Conservation (phyloP, 2,329 filamentous ascomycete genomes). For the Stagonosporopsis vannaccii region DNA sequence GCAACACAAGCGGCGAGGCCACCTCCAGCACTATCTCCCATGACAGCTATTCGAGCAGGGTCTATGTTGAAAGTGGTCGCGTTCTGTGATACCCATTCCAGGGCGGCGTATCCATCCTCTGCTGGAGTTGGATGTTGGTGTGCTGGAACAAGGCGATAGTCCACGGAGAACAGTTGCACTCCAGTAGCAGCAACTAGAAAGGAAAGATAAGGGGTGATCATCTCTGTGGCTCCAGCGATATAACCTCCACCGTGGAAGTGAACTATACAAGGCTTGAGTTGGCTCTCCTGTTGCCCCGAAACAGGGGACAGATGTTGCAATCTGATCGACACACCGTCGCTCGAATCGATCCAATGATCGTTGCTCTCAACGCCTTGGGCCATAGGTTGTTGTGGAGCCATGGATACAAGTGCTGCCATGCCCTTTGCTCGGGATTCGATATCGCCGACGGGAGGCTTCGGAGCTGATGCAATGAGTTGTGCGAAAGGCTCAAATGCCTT, state of each 20-base stretch:
- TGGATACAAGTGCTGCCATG: not conserved
- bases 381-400: not conserved
- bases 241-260: not conserved
- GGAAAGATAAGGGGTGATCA: not conserved
- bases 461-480: not conserved
- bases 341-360: not conserved
- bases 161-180: constrained; percentile 15
- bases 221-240: not conserved
- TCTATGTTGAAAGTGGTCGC: constrained; percentile 52
- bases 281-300: not conserved
- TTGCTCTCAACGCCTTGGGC: not conserved
- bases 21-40: constrained; percentile 56
- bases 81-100: constrained; percentile 51
- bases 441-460: not conserved
- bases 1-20: constrained; percentile 52
- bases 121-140: constrained; percentile 7
- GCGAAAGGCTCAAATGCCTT: not conserved
- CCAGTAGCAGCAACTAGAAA: constrained; percentile 40
- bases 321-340: not conserved
- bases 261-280: not conserved
- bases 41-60: constrained; percentile 49
- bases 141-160: constrained; percentile 26
- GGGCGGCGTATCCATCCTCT: constrained; percentile 52
- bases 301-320: not conserved
- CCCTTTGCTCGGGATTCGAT: not conserved